Evolutionary conservation across 1,284 basidiomycete genomes (phyloP).

Genomic region (Gomphus sp.): DNA sequence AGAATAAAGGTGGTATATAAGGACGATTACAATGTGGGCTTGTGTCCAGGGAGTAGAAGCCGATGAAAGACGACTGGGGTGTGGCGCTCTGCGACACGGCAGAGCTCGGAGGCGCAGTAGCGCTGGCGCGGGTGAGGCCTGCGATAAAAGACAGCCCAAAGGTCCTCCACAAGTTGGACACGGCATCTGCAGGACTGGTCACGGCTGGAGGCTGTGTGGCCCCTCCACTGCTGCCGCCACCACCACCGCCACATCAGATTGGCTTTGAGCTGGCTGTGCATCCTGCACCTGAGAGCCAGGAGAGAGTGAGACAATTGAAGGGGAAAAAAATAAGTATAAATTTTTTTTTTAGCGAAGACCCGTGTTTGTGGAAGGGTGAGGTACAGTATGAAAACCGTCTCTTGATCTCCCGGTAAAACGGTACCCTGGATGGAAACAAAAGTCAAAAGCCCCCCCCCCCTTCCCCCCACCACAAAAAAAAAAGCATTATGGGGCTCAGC

Average conservation of each 20-base stretch:
- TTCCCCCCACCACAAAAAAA: no score
- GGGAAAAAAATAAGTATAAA: background rate
- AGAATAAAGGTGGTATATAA: no score
- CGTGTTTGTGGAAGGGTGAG: constrained; percentile 66
- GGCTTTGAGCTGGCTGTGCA: constrained; percentile 15
- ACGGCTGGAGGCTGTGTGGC: background rate
- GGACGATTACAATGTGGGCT: no score
- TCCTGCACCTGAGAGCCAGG: constrained; percentile 24
- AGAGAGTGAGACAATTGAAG: no score
- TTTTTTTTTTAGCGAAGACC: constrained; percentile 11
- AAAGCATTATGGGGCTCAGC: constrained; percentile 4
- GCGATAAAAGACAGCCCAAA: constrained; percentile 22
- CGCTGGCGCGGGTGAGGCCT: background rate
- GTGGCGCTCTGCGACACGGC: background rate
- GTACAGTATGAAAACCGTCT: constrained; percentile 63
- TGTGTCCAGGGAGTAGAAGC: background rate
- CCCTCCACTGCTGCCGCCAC: constrained; percentile 9
- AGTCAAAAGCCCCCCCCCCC: no score
- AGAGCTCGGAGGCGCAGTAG: background rate
- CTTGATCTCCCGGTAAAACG: constrained; percentile 73
- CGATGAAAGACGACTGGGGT: background rate
- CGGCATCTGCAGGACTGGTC: constrained; percentile 19
- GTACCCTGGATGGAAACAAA: constrained; percentile 41
- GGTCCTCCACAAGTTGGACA: constrained; percentile 28
- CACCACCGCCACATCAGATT: constrained; percentile 1